Conservation (phyloP, 495 filamentous ascomycete genomes). For the Pyrenopolyporus hunteri region DNA sequence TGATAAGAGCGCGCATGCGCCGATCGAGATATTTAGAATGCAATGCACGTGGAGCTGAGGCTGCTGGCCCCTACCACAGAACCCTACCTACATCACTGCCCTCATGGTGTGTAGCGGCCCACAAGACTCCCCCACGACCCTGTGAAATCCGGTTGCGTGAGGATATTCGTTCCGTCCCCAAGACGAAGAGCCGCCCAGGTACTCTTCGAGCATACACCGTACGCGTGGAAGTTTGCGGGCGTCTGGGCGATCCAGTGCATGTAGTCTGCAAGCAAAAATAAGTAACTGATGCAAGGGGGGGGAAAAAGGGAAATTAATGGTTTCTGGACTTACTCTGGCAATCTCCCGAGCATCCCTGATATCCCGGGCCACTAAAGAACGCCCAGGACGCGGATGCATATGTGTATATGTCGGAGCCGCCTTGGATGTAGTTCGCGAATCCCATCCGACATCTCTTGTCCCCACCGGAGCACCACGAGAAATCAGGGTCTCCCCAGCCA, state of each 20-base stretch:
- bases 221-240: conserved; percentile 45
- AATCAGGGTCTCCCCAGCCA: conserved; percentile 61
- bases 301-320: background rate
- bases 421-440: conserved; percentile 64
- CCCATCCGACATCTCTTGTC: conserved; percentile 58
- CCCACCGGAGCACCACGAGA: conserved; percentile 48
- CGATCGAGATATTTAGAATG: conserved; percentile 11
- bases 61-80: background rate
- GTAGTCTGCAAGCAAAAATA: conserved; percentile 29
- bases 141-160: conserved; percentile 48
- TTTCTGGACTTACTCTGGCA: conserved; percentile 43
- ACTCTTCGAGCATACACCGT: conserved; percentile 49
- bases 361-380: conserved; percentile 65
- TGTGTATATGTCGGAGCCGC: conserved; percentile 59
- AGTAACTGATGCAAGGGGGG: conserved; percentile 8
- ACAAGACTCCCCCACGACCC: conserved; percentile 66
- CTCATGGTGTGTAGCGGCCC: conserved; percentile 49
- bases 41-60: conserved; percentile 13
- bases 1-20: conserved; percentile 5
- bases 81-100: background rate
- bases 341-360: conserved; percentile 42
- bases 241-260: conserved; percentile 48
- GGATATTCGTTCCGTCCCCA: conserved; percentile 43
- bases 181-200: conserved; percentile 36
- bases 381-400: conserved; percentile 70